Evolutionary conservation across 2,329 filamentous ascomycete species (phyloP).

Genomic region (Hymenoscyphus linearis): DNA sequence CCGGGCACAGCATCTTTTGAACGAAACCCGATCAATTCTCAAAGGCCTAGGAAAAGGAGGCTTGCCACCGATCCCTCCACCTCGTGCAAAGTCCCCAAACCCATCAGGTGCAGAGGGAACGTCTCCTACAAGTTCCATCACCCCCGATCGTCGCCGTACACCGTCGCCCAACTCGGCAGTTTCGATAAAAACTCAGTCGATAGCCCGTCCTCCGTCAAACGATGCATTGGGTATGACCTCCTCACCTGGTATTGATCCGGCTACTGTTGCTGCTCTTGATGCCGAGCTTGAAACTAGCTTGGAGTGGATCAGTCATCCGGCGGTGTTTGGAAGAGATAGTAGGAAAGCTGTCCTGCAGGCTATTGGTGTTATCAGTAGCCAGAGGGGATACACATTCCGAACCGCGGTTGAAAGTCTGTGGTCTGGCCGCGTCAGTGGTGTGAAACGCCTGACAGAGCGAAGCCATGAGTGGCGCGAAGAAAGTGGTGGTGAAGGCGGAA

Average conservation of each 20-base stretch:
- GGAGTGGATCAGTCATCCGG: constrained; percentile 97
- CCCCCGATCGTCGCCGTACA: constrained; percentile 34
- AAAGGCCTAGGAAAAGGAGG: constrained; percentile 95
- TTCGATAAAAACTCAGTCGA: constrained; percentile 31
- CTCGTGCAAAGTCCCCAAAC: constrained; percentile 31
- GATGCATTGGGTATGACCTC: constrained; percentile 43
- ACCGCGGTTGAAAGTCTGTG: constrained; percentile 85
- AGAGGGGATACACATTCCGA: constrained; percentile 89
- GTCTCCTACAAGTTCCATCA: constrained; percentile 26
- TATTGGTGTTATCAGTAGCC: constrained; percentile 92
- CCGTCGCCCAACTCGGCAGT: constrained; percentile 40
- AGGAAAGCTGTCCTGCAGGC: constrained; percentile 94
- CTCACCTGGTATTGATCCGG: constrained; percentile 73
- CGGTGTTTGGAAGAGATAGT: constrained; percentile 88
- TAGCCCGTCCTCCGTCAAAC: constrained; percentile 48
- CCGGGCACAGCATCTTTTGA: constrained; percentile 83
- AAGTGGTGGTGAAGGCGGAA: constrained; percentile 35
- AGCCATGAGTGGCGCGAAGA: constrained; percentile 92
- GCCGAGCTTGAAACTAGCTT: constrained; percentile 83
- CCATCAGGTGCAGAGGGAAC: constrained; percentile 14
- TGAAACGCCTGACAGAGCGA: constrained; percentile 74
- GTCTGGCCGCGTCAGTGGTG: constrained; percentile 69
- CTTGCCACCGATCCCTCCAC: constrained; percentile 77
- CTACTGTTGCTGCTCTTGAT: constrained; percentile 81
- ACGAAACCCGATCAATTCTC: constrained; percentile 89